phyloP scores from a whole-genome alignment of 1,284 basidiomycete genomes.

The Tetrapyrgos nigripes region DNA sequence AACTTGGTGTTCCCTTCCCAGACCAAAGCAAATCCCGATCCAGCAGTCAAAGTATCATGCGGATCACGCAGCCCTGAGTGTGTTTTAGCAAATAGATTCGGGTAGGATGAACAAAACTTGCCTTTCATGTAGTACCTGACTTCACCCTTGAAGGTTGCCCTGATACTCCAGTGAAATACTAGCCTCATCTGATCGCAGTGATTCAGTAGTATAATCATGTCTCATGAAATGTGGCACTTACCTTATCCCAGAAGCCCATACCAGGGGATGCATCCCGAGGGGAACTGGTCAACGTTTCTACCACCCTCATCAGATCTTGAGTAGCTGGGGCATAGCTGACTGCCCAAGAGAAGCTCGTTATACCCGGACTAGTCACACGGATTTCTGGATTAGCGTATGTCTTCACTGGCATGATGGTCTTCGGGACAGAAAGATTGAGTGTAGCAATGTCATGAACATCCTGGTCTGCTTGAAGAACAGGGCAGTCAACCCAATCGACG shows the following conservation, averaged over 20 bases:
- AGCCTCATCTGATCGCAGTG: constrained; percentile 68
- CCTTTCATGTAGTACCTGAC: constrained; percentile 90
- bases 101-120: constrained; percentile 30
- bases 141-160: constrained; percentile 75
- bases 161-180: constrained; percentile 85
- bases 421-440: constrained; percentile 79
- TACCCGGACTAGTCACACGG: constrained; percentile 66
- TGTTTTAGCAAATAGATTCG: constrained; percentile 22
- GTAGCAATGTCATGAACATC: constrained; percentile 59
- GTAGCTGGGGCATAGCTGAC: constrained; percentile 89
- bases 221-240: constrained; percentile 31
- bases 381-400: constrained; percentile 86
- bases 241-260: constrained; percentile 95
- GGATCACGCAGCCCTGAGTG: constrained; percentile 85
- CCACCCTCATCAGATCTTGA: constrained; percentile 85
- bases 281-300: constrained; percentile 85
- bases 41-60: constrained; percentile 74
- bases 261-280: constrained; percentile 88
- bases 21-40: constrained; percentile 89
- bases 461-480: constrained; percentile 61
- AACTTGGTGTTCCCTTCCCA: constrained; percentile 85
- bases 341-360: constrained; percentile 89
- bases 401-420: constrained; percentile 96
- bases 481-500: constrained; percentile 75
- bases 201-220: background rate